Percentiles rank a stretch among this genome's conserved stretches.
Evolutionary conservation across 176 grass and related monocot genomes (phyloP).

Genomic region (bread wheat (Triticum aestivum)): IWGSC_CS_RefSeq_v2.1 NC_057813.1:80664553-80665052

Average conservation of each 20-base stretch:
- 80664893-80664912: background rate
- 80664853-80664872: background rate
- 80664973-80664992: constrained; percentile 2
- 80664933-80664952: background rate
- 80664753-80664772: background rate
- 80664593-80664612: no score
- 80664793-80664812: background rate
- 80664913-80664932: background rate
- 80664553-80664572: no score
- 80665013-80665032: background rate
- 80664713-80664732: background rate
- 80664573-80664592: no score
- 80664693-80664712: no score
- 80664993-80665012: background rate
- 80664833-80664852: background rate
- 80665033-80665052: background rate
- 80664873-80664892: background rate
- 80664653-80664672: background rate
- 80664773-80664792: background rate
- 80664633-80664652: no score
- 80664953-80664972: background rate
- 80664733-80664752: background rate
- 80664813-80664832: background rate
- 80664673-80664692: background rate
- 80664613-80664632: background rate